A percentile compares a stretch with the other conserved stretches of the same genome.
Conservation (phyloP, 2,329 filamentous ascomycete genomes). For the Fusarium decemcellulare region DNA sequence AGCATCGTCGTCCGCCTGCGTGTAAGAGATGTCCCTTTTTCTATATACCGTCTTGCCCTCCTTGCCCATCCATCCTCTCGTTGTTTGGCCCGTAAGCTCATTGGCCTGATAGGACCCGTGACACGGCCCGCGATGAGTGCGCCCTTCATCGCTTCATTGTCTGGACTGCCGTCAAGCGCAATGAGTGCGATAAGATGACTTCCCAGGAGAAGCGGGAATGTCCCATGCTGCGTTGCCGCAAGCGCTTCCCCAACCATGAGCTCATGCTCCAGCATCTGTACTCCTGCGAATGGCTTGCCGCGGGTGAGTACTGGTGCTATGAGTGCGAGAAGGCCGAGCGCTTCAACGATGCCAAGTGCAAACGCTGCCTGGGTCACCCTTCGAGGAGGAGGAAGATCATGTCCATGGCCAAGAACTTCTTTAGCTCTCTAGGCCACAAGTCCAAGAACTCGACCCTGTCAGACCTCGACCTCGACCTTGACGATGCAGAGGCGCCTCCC, state of each 20-base stretch:
- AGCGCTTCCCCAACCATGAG: slow-evolving; percentile 66
- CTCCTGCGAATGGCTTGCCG: slow-evolving; percentile 61
- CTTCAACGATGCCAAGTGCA: slow-evolving; percentile 67
- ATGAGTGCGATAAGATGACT: slow-evolving; percentile 63
- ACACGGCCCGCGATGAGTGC: slow-evolving; percentile 63
- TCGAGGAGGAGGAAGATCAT: slow-evolving; percentile 67
- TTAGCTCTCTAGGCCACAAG: slow-evolving; percentile 66
- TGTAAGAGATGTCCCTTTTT: slow-evolving; percentile 49
- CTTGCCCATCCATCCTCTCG: slow-evolving; percentile 8
- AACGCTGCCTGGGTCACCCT: slow-evolving; percentile 63
- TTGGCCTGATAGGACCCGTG: slow-evolving; percentile 56
- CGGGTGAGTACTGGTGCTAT: slow-evolving; percentile 70
- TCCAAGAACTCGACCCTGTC: slow-evolving; percentile 52
- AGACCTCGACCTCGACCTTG: slow-evolving; percentile 47
- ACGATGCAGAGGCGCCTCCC: slow-evolving; percentile 57
- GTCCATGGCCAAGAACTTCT: slow-evolving; percentile 68
- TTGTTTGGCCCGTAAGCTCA: slow-evolving; percentile 21
- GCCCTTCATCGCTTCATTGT: slow-evolving; percentile 68
- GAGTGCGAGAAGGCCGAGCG: slow-evolving; percentile 66
- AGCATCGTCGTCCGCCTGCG: slow-evolving; percentile 46
- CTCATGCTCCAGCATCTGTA: slow-evolving; percentile 68
- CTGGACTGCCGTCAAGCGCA: slow-evolving; percentile 70
- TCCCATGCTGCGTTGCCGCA: slow-evolving; percentile 65
- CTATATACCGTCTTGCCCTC: slow-evolving; percentile 2
- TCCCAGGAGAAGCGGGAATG: slow-evolving; percentile 64